A percentile compares a stretch with the other conserved stretches of the same genome.
Evolutionary conservation across 2,329 filamentous ascomycete genomes (phyloP).

Genomic region (Talaromyces sp.): DNA sequence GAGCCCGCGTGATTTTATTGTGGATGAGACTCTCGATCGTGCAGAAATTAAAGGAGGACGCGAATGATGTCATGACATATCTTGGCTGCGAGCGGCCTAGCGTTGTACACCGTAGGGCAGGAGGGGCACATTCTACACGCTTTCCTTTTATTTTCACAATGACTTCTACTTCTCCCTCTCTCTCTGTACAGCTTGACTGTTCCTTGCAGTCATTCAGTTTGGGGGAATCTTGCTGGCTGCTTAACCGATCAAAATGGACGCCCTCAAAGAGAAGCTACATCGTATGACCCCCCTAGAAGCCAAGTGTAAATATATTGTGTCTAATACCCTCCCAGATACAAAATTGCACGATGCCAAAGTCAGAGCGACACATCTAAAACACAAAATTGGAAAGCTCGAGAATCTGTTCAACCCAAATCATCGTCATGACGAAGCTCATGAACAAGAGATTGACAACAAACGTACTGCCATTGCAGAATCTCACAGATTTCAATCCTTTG

Average conservation of each 20-base stretch:
- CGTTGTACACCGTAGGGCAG: not conserved
- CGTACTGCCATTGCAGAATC: conserved; percentile 56
- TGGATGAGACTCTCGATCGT: no score
- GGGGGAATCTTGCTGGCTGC: not conserved
- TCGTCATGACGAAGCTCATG: conserved; percentile 83
- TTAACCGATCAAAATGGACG: conserved; percentile 9
- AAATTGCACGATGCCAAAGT: conserved; percentile 10
- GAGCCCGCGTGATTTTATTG: not conserved
- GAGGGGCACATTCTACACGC: not conserved
- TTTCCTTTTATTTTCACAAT: not conserved
- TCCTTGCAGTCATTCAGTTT: not conserved
- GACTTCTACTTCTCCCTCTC: not conserved
- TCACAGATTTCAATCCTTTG: conserved; percentile 85
- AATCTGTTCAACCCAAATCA: conserved; percentile 79
- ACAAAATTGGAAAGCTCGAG: conserved; percentile 59
- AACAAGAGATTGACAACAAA: conserved; percentile 76
- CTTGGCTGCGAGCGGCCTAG: not conserved
- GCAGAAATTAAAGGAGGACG: no score
- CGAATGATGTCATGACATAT: not conserved
- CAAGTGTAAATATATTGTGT: not conserved
- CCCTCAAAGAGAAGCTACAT: conserved; percentile 12
- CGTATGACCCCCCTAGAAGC: not conserved
- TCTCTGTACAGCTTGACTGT: not conserved
- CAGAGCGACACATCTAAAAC: conserved; percentile 45
- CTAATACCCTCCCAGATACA: not conserved